Conservation (phyloP, 345 rosid genomes). For the Heritiera fomes region DNA sequence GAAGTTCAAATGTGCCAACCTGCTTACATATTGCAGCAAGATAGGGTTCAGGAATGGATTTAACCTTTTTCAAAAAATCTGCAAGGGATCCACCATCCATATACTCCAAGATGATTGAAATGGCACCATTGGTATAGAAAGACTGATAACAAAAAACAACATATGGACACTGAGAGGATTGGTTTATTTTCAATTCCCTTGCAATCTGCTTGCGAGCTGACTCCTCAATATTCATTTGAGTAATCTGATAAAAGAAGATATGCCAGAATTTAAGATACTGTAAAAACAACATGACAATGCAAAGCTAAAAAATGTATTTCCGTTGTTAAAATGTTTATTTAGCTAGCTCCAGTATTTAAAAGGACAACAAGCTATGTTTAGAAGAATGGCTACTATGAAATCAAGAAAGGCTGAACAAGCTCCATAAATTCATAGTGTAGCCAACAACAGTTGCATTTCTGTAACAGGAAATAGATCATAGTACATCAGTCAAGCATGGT, state of each 20-base stretch:
- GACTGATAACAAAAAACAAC: conserved; percentile 73
- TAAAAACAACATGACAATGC: neutral
- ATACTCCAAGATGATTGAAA: conserved; percentile 72
- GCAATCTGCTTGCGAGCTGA: conserved; percentile 57
- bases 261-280: neutral
- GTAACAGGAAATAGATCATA: neutral
- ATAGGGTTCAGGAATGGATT: conserved; percentile 56
- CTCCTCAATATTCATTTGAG: conserved; percentile 68
- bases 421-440: conserved; percentile 3
- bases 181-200: conserved; percentile 70
- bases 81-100: conserved; percentile 83
- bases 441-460: conserved; percentile 29
- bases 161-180: conserved; percentile 64
- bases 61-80: conserved; percentile 60
- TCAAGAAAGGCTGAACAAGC: neutral
- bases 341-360: neutral
- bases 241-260: conserved; percentile 36
- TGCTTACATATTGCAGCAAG: conserved; percentile 83
- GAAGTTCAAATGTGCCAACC: conserved; percentile 38
- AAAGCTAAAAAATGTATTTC: neutral
- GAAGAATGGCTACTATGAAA: neutral
- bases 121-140: conserved; percentile 61
- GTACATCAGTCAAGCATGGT: neutral
- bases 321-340: neutral
- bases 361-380: neutral